Evolutionary conservation across 2,329 filamentous ascomycete species (phyloP).

Genomic region (Fusarium torulosum): DNA sequence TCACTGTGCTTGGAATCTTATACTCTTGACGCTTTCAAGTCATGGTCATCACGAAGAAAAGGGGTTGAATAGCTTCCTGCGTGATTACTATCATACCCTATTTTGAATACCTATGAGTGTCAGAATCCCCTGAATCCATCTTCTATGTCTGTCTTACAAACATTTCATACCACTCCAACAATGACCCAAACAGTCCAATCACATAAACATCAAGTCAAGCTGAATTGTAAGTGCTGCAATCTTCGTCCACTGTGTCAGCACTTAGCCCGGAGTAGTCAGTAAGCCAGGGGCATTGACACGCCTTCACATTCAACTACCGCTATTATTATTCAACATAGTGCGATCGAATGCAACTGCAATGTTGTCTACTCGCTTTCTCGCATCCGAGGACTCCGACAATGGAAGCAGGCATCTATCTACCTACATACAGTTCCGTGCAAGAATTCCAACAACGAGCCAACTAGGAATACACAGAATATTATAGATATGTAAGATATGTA

Average conservation of each 20-base stretch:
- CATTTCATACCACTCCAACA: background rate
- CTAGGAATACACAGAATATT: no score
- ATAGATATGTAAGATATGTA: no score
- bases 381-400: background rate
- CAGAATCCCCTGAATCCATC: background rate
- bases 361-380: background rate
- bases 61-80: no score
- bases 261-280: background rate
- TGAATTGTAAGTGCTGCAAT: background rate
- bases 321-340: background rate
- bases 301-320: background rate
- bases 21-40: background rate
- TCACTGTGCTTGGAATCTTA: no score
- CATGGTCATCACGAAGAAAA: background rate
- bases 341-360: background rate
- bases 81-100: background rate
- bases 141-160: background rate
- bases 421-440: no score
- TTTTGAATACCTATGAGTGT: background rate
- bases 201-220: background rate
- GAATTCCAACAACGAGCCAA: no score
- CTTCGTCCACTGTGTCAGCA: slow-evolving; percentile 4
- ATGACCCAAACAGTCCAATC: background rate
- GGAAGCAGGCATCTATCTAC: background rate
- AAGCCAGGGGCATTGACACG: slow-evolving; percentile 6